Evolutionary conservation across 768 basidiomycete genomes (phyloP).

Genomic region (Gyrodon lividus): DNA sequence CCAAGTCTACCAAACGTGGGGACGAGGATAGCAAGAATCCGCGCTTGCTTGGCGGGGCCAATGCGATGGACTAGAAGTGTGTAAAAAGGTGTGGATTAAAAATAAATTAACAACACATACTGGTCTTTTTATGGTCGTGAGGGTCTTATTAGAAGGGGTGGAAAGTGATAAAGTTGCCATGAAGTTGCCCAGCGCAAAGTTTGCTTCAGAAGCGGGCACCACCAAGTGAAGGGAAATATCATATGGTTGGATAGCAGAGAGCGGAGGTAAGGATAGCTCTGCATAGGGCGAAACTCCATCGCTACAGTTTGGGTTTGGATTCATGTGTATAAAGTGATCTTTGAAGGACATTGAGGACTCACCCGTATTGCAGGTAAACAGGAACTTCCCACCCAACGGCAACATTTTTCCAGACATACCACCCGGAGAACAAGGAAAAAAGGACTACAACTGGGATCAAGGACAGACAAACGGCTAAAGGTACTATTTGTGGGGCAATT

Average conservation of each 20-base stretch:
- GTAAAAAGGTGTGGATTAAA: slow-evolving; percentile 7
- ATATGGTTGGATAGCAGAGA: slow-evolving; percentile 68
- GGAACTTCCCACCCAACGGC: slow-evolving; percentile 70
- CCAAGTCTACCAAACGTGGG: slow-evolving; percentile 44
- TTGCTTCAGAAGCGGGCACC: slow-evolving; percentile 65
- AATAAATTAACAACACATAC: slow-evolving; percentile 42
- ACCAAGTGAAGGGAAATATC: slow-evolving; percentile 66
- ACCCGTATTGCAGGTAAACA: slow-evolving; percentile 82
- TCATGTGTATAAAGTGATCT: not conserved
- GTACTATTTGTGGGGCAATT: slow-evolving; percentile 62
- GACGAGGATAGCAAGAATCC: slow-evolving; percentile 37
- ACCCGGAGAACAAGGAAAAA: slow-evolving; percentile 66
- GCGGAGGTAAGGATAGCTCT: slow-evolving; percentile 44
- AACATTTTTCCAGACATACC: slow-evolving; percentile 69
- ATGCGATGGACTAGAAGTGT: slow-evolving; percentile 53
- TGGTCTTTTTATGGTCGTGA: slow-evolving; percentile 59
- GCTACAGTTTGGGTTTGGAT: slow-evolving; percentile 35
- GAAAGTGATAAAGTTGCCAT: slow-evolving; percentile 68
- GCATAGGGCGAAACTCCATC: slow-evolving; percentile 69
- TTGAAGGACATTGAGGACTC: slow-evolving; percentile 22
- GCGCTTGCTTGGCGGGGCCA: slow-evolving; percentile 38
- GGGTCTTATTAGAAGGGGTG: slow-evolving; percentile 60
- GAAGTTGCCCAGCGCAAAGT: slow-evolving; percentile 79
- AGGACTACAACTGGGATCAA: slow-evolving; percentile 62
- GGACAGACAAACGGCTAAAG: slow-evolving; percentile 56